Base-by-base conservation (phyloP, 345 rosid genomes). In the Populus tremula region DNA sequence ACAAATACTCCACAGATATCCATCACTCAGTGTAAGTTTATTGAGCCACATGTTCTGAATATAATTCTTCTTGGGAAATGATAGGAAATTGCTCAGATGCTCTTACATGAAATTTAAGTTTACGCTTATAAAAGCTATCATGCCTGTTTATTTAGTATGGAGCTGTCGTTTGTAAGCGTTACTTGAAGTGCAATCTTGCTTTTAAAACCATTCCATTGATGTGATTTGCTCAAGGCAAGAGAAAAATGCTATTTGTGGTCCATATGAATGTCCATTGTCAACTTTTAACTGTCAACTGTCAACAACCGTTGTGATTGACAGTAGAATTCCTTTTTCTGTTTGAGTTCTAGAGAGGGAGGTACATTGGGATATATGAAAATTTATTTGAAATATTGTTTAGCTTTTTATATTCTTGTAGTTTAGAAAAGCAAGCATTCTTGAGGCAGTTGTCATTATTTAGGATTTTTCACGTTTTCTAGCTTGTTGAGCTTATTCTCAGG, bases 1-100 rank as follows among this genome's bases (percentile, higher is more conserved):
- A 0, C 99, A 96, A 77, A 88, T 96, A 76, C 98, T 96, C 68
- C 86, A 96, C 76, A 87, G 94, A 86, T 92, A 89, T 80, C 98
- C 99, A 59, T 85, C 90, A 4, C 89, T 96, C 61, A 85, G 50
- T 50, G 99, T 92, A 85, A 88, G 89, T 39, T 54, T 79, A 17
- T 59, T 35, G 4, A 23, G 6, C 69, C 13, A 50, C 53, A 4
- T 69, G 59, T 41, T 67, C n/a, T 39, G 20, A 23, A 61, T 18
- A 5, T 53, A 25, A 12, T 72, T 54, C 35, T 63, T 21, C 64
- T 18, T 29, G 18, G 21, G 4, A 59, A 59, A 59, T 23, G 64
- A 59, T 59, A 35, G 47, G 39, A 50, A 54, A 35, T 59, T 41
- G 54, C 10, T 17, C 68, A 7, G 67, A 73, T 9, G 2, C 56